phyloP scores from a whole-genome alignment of 805 yeast genomes.

The Saturnispora silvae region DNA sequence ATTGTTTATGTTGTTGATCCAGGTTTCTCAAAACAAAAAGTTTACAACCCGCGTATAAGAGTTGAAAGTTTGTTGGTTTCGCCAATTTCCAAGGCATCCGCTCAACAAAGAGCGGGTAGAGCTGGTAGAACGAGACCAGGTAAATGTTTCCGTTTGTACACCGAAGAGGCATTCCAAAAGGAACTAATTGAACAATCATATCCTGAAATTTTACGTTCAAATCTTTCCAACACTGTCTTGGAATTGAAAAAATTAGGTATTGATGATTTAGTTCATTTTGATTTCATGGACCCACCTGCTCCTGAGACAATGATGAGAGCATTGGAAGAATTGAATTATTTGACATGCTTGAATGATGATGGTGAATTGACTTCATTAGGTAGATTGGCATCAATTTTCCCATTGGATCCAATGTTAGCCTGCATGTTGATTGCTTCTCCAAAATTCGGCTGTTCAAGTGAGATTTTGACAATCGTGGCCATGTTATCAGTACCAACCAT shows the following conservation, averaged over 20 bases:
- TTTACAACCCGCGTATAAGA: conserved; percentile 90
- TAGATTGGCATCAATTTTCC: conserved; percentile 83
- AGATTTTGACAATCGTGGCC: conserved; percentile 79
- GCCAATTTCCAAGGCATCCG: conserved; percentile 94
- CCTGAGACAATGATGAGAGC: conserved; percentile 99
- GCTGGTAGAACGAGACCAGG: conserved; percentile 98
- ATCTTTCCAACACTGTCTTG: conserved; percentile 82
- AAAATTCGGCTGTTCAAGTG: conserved; percentile 78
- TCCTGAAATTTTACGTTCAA: conserved; percentile 89
- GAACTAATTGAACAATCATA: conserved; percentile 92
- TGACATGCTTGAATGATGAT: conserved; percentile 83
- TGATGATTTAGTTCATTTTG: conserved; percentile 94
- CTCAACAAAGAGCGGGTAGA: conserved; percentile 98
- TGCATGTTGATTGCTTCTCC: conserved; percentile 86
- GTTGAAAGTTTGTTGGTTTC: conserved; percentile 91
- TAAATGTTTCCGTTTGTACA: conserved; percentile 86
- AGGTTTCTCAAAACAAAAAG: conserved; percentile 93
- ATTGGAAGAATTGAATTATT: conserved; percentile 83
- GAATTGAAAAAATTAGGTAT: conserved; percentile 90
- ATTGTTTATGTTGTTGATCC: conserved; percentile 96
- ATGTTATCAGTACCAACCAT: conserved; percentile 87
- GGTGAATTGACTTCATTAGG: conserved; percentile 88
- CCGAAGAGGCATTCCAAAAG: conserved; percentile 92
- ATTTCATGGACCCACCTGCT: conserved; percentile 98
- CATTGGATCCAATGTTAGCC: conserved; percentile 91